A percentile compares a stretch with the other conserved stretches of the same genome.
phyloP scores from a whole-genome alignment of 108 stramenopile genomes.

The Craspedostauros australis region DNA sequence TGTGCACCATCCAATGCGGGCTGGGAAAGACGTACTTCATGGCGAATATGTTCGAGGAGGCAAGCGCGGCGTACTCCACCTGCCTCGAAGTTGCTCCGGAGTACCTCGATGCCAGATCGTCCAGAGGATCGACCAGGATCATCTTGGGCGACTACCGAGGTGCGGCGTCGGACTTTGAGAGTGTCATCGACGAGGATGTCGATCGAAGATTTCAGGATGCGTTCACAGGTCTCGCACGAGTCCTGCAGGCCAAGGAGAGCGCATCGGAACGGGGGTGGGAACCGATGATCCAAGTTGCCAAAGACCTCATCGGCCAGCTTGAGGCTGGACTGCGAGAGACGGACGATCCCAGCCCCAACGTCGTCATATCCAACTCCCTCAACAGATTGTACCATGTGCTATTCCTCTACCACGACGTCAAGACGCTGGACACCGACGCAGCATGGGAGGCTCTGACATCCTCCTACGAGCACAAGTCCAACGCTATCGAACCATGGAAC shows the following conservation, averaged over 20 bases:
- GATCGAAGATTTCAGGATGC: conserved; percentile 46
- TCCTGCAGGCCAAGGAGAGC: conserved; percentile 59
- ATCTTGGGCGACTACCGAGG: conserved; percentile 67
- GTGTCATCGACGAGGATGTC: conserved; percentile 45
- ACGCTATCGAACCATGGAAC: conserved; percentile 45
- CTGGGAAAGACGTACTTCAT: conserved; percentile 69
- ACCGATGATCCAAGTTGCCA: conserved; percentile 24
- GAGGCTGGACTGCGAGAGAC: conserved; percentile 20
- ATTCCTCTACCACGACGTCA: conserved; percentile 73
- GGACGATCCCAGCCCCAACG: conserved; percentile 4
- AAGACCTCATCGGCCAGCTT: conserved; percentile 33
- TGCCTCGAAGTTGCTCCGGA: conserved; percentile 46
- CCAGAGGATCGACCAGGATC: conserved; percentile 51
- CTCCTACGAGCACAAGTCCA: conserved; percentile 65
- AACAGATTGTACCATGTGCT: conserved; percentile 65
- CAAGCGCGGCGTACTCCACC: conserved; percentile 46
- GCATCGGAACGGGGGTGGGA: conserved; percentile 57
- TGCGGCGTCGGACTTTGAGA: conserved; percentile 49
- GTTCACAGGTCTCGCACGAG: conserved; percentile 56
- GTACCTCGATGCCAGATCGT: conserved; percentile 58
- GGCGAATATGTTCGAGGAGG: conserved; percentile 81
- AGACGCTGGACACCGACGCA: conserved; percentile 51
- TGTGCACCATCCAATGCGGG: conserved; percentile 45
- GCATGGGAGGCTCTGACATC: conserved; percentile 63
- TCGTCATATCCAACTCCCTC: conserved; percentile 36